A percentile compares a stretch with the other conserved stretches of the same genome.
Conservation (phyloP, 192 early-diverging fungal genomes). For the Mortierella hygrophila region DNA sequence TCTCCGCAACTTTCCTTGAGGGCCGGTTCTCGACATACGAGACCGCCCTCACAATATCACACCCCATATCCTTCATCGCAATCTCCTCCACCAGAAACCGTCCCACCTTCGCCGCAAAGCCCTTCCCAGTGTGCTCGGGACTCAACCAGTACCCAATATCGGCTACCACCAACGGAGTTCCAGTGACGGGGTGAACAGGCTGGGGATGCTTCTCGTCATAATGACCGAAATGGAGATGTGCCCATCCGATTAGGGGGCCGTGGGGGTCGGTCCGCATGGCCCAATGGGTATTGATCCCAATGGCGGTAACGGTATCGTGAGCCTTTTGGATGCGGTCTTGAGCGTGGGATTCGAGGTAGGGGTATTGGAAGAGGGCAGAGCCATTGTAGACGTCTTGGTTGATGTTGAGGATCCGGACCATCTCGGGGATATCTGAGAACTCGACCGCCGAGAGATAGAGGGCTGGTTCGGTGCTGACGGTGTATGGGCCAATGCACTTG, state of each 20-base stretch:
- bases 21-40: constrained; percentile 22
- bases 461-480: neutral
- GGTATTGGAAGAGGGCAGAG: constrained; percentile 33
- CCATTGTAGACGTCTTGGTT: constrained; percentile 46
- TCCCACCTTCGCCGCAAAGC: constrained; percentile 20
- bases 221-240: constrained; percentile 23
- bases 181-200: constrained; percentile 13
- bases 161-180: constrained; percentile 10
- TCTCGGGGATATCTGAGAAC: constrained; percentile 39
- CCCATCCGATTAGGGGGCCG: constrained; percentile 40
- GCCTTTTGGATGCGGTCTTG: constrained; percentile 32
- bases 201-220: neutral
- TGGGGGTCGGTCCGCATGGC: constrained; percentile 23
- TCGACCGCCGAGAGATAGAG: constrained; percentile 41
- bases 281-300: constrained; percentile 43
- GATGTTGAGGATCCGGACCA: constrained; percentile 47
- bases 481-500: constrained; percentile 33
- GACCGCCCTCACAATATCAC: constrained; percentile 39
- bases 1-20: constrained; percentile 29
- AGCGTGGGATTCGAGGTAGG: constrained; percentile 45
- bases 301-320: constrained; percentile 1
- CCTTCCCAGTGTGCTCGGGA: constrained; percentile 31
- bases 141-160: constrained; percentile 49
- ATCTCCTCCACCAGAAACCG: constrained; percentile 36
- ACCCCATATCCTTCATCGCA: constrained; percentile 28